Conservation (phyloP, 495 filamentous ascomycete genomes). For the Talaromyces wortmannii region DNA sequence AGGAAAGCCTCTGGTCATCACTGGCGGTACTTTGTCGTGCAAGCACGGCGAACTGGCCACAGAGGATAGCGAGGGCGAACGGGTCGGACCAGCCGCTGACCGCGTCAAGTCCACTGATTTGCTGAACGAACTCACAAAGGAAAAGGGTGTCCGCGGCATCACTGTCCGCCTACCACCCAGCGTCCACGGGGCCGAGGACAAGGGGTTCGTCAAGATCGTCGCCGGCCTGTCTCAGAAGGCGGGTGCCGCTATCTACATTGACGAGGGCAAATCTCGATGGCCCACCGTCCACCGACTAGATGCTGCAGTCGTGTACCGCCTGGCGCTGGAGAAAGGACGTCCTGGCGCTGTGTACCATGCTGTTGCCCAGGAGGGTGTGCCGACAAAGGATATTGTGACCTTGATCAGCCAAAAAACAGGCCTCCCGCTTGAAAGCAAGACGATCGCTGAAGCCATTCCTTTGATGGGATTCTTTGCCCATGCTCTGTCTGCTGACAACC, state of each 20-base stretch:
- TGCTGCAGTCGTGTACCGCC: slow-evolving; percentile 29
- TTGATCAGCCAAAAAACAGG: slow-evolving; percentile 17
- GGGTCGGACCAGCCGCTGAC: slow-evolving; percentile 17
- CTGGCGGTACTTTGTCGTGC: slow-evolving; percentile 22
- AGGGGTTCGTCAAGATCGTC: slow-evolving; percentile 18
- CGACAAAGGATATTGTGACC: slow-evolving; percentile 17
- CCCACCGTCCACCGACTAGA: slow-evolving; percentile 34
- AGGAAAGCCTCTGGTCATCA: slow-evolving; percentile 25
- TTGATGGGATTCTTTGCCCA: slow-evolving; percentile 18
- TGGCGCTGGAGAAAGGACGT: slow-evolving; percentile 19
- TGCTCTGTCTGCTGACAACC: slow-evolving; percentile 18
- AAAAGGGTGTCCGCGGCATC: slow-evolving; percentile 21
- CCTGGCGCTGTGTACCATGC: slow-evolving; percentile 23
- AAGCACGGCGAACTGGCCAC: slow-evolving; percentile 23
- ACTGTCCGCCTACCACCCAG: slow-evolving; percentile 29
- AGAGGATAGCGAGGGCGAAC: slow-evolving; percentile 16
- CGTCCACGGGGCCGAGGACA: slow-evolving; percentile 34
- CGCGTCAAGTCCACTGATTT: not conserved
- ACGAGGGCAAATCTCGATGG: slow-evolving; percentile 9
- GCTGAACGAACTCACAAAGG: slow-evolving; percentile 13
- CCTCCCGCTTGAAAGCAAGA: slow-evolving; percentile 14
- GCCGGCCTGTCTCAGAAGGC: slow-evolving; percentile 10
- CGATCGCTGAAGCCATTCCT: slow-evolving; percentile 13
- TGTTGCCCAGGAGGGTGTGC: slow-evolving; percentile 14
- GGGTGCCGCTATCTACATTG: slow-evolving; percentile 16